Percentiles rank a stretch among this genome's conserved stretches.
These are phyloP conservation scores for Aphanomyces invadans DNA, from an alignment of 352 stramenopile genomes.

Conservation along the genomic window DNA sequence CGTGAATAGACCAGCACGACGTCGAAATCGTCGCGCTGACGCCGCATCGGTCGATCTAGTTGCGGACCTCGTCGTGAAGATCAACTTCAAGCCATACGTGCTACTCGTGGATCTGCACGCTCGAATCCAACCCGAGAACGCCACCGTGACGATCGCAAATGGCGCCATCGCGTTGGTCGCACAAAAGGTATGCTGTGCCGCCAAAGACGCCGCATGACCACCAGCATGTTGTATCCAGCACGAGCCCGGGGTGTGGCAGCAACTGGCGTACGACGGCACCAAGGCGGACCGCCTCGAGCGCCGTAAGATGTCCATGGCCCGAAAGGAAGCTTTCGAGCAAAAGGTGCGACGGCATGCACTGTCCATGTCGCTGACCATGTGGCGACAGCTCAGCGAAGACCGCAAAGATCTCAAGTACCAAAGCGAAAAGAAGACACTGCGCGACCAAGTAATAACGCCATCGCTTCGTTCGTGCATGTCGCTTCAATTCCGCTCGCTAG, in stretches of 20 bases:
- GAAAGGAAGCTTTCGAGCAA: conserved; percentile 40
- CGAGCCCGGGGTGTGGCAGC: conserved; percentile 33
- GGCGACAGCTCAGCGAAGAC: conserved; percentile 35
- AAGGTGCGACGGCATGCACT: no score
- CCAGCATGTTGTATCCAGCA: no score
- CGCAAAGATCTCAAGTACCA: conserved; percentile 46
- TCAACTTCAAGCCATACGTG: conserved; percentile 70
- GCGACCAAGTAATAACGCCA: conserved; percentile 34
- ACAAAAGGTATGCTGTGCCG: conserved; percentile 5
- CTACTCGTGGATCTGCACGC: conserved; percentile 60
- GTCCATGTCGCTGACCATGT: no score
- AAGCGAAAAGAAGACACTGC: conserved; percentile 66
- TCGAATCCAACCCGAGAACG: conserved; percentile 35
- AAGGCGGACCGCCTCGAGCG: conserved; percentile 40
- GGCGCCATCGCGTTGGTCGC: conserved; percentile 6
- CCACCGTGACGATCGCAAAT: conserved; percentile 12
- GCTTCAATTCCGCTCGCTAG: not conserved
- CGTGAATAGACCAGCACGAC: not conserved
- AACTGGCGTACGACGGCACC: conserved; percentile 33
- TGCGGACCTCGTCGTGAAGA: conserved; percentile 69
- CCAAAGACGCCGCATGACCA: no score
- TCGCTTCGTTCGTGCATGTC: not conserved
- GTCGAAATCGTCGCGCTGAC: no score
- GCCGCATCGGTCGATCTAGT: conserved; percentile 37
- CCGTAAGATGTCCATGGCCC: conserved; percentile 51